Evolutionary conservation across 331 rosid genomes (phyloP).

Genomic region (Phaseolus coccineus): DNA sequence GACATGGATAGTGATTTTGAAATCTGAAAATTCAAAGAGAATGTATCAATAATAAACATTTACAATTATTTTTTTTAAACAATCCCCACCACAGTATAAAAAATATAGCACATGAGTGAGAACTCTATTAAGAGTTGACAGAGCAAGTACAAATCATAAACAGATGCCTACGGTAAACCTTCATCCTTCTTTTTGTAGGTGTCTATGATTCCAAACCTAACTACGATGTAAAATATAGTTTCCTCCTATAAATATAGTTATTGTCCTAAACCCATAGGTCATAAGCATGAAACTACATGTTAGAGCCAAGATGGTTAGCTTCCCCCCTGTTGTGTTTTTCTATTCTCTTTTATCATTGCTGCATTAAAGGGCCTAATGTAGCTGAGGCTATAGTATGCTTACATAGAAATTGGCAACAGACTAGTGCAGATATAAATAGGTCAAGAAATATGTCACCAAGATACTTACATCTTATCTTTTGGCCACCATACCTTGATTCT

Average conservation of each 20-base stretch:
- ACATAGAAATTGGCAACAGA: background rate
- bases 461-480: conserved; percentile 66
- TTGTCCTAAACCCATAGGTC: conserved; percentile 31
- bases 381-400: conserved; percentile 20
- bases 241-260: background rate
- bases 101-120: background rate
- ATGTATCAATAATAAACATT: background rate
- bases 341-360: background rate
- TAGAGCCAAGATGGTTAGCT: too few relatives aligned
- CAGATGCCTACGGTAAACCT: background rate
- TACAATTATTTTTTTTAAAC: background rate
- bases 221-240: conserved; percentile 1
- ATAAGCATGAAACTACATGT: conserved; percentile 1
- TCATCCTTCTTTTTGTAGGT: background rate
- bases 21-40: conserved; percentile 2
- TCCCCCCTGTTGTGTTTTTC: too few relatives aligned
- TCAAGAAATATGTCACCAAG: conserved; percentile 29
- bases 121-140: background rate
- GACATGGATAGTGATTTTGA: background rate
- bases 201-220: background rate
- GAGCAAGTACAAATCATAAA: conserved; percentile 1
- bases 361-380: conserved; percentile 25
- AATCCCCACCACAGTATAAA: background rate
- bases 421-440: conserved; percentile 19
- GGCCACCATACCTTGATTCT: conserved; percentile 90